Base-by-base conservation (phyloP, 2,329 filamentous ascomycete genomes). In the Aspergillus sp. region DNA sequence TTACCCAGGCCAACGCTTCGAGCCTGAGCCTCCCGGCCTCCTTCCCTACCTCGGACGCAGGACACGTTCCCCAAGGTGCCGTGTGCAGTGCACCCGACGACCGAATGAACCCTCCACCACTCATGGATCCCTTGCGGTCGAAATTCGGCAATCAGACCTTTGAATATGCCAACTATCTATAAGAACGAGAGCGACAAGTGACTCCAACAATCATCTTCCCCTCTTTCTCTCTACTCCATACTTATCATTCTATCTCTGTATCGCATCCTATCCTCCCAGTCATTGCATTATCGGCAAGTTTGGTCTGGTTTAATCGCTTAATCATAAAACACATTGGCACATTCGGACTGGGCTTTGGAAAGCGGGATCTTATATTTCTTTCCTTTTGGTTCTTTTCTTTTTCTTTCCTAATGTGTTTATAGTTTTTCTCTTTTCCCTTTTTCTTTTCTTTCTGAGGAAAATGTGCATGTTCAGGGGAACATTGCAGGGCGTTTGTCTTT, bases 21-120 rank as follows among this genome's bases (percentile, higher is more conserved):
- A 59, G 53, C 27, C 49, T 68, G 45, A 67, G 57, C 36, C 59
- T 67, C 9, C 62, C 65, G 8, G 54, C 62, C 1, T 60, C 65
- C 6, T 63, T 59, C 36, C 59, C 59, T 11, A 53, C 59, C n/a
- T 50, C 58, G 10, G 61, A 64, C 26, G 46, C 58, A 9, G 51
- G 44, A 11, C 45, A 45, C 33, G 48, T 50, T 26, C 47, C 54
- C 7, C 50, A 49, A 27, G 48, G 42, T 27, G 37, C 46, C 8
- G 47, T 50, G 12, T 44, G 44, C 33, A 48, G 49, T n/a, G 40
- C 52, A 8, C 39, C 56, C 6, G 52, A 57, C 28, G 56, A 60
- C 27, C 52, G 53, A 26, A 53, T 60, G 46, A 51, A 52, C 29
- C 45, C 51, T 19, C 45, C 56, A 1, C 53, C 56, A 19, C 40